Conservation (phyloP, 306 rosid species). For the Phaseolus lunatus region DNA sequence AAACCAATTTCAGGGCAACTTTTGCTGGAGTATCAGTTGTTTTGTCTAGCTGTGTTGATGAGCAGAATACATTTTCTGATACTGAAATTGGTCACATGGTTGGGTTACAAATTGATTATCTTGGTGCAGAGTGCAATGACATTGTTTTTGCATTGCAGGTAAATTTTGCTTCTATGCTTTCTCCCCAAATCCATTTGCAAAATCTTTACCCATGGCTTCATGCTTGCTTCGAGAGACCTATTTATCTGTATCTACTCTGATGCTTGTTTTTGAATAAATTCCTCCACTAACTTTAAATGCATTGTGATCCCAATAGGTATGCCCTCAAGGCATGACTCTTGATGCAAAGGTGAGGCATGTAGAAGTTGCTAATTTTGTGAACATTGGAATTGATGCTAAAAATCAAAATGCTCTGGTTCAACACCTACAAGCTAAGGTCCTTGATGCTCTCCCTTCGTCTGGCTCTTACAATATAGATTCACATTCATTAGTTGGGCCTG, state of each 20-base stretch:
- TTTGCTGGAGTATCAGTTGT: slow-evolving; percentile 82
- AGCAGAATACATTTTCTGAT: slow-evolving; percentile 43
- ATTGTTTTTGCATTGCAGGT: slow-evolving; percentile 74
- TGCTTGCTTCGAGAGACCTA: slow-evolving; percentile 38
- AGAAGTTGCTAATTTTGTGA: slow-evolving; percentile 66
- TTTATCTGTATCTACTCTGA: slow-evolving; percentile 38
- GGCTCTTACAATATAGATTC: slow-evolving; percentile 54
- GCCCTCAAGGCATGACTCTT: slow-evolving; percentile 63
- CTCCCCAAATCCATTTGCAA: not conserved
- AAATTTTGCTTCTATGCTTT: slow-evolving; percentile 43
- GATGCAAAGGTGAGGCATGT: slow-evolving; percentile 67
- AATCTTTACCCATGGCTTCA: slow-evolving; percentile 28
- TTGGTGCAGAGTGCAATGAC: slow-evolving; percentile 72
- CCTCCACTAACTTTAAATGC: slow-evolving; percentile 48
- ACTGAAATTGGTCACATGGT: slow-evolving; percentile 43
- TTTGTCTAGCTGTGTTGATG: slow-evolving; percentile 71
- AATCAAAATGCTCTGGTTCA: slow-evolving; percentile 55
- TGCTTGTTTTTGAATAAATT: slow-evolving; percentile 40
- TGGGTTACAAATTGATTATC: slow-evolving; percentile 56
- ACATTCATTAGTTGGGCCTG: slow-evolving; percentile 53
- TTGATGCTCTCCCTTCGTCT: slow-evolving; percentile 68
- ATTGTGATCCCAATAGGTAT: slow-evolving; percentile 64
- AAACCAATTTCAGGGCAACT: slow-evolving; percentile 83
- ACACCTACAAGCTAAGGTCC: slow-evolving; percentile 72
- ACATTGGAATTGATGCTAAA: slow-evolving; percentile 52